phyloP scores from a whole-genome alignment of 2,329 filamentous ascomycete genomes.

The Dothideomycetes sp. region DNA sequence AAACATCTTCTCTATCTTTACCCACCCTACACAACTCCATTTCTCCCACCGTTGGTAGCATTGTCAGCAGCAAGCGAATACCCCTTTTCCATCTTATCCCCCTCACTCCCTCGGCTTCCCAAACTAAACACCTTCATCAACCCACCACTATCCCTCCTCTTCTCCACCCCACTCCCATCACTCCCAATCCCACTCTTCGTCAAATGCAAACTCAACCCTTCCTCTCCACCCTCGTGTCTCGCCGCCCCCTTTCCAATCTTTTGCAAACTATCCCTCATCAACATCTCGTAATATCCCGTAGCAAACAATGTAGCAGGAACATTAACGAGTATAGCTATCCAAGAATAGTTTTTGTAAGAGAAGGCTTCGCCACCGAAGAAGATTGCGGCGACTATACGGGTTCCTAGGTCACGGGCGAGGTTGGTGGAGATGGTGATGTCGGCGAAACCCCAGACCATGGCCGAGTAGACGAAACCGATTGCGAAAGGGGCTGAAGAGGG shows the following conservation, averaged over 20 bases:
- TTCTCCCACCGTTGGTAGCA: neutral
- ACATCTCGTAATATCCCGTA: constrained; percentile 46
- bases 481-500: constrained; percentile 41
- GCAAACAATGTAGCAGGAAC: constrained; percentile 49
- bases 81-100: neutral
- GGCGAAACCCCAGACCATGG: constrained; percentile 48
- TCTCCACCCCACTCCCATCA: constrained; percentile 15
- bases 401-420: constrained; percentile 50
- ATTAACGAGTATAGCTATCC: constrained; percentile 48
- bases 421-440: constrained; percentile 48
- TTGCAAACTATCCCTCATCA: constrained; percentile 45
- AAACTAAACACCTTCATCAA: constrained; percentile 6
- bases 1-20: too few relatives aligned
- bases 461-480: constrained; percentile 48
- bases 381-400: constrained; percentile 49
- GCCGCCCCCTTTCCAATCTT: constrained; percentile 44
- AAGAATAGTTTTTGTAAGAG: constrained; percentile 38
- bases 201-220: constrained; percentile 37
- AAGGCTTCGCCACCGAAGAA: constrained; percentile 47
- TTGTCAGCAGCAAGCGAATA: constrained; percentile 4
- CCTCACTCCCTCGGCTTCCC: neutral
- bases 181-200: constrained; percentile 25
- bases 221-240: constrained; percentile 43
- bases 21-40: too few relatives aligned
- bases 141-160: constrained; percentile 3